These are phyloP conservation scores for Podospora pseudopauciseta DNA, from an alignment of 495 filamentous ascomycete genomes.

Conservation along the genomic window DNA sequence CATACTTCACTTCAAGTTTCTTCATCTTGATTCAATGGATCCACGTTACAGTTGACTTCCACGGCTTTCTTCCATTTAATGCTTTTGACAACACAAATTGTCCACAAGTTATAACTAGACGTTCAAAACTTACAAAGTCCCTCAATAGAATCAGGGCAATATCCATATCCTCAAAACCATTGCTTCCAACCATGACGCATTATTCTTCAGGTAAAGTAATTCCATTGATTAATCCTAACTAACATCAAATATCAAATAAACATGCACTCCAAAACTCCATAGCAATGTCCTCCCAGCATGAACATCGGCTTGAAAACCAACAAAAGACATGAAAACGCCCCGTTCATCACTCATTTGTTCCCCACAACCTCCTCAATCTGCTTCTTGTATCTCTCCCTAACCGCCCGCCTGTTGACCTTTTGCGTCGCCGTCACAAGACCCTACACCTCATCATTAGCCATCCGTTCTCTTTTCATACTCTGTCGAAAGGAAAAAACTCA, in stretches of 20 bases:
- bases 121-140: too few relatives aligned
- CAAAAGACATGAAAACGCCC: background rate
- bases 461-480: background rate
- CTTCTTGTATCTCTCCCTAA: slow-evolving; percentile 53
- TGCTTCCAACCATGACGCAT: too few relatives aligned
- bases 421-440: slow-evolving; percentile 59
- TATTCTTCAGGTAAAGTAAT: too few relatives aligned
- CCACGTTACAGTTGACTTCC: too few relatives aligned
- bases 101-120: too few relatives aligned
- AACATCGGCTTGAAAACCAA: background rate
- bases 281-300: background rate
- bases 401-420: slow-evolving; percentile 56
- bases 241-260: background rate
- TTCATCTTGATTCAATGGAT: too few relatives aligned
- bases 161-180: too few relatives aligned
- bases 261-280: background rate
- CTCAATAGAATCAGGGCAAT: too few relatives aligned
- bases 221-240: background rate
- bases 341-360: slow-evolving; percentile 14
- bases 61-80: too few relatives aligned
- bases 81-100: too few relatives aligned
- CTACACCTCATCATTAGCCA: slow-evolving; percentile 37
- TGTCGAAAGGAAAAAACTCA: slow-evolving; percentile 34
- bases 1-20: too few relatives aligned
- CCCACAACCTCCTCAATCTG: slow-evolving; percentile 49